Evolutionary conservation across 2,329 filamentous ascomycete genomes (phyloP), one percentile per base, ranked within the genome.

Genomic region (Colletotrichum navitas): DNA sequence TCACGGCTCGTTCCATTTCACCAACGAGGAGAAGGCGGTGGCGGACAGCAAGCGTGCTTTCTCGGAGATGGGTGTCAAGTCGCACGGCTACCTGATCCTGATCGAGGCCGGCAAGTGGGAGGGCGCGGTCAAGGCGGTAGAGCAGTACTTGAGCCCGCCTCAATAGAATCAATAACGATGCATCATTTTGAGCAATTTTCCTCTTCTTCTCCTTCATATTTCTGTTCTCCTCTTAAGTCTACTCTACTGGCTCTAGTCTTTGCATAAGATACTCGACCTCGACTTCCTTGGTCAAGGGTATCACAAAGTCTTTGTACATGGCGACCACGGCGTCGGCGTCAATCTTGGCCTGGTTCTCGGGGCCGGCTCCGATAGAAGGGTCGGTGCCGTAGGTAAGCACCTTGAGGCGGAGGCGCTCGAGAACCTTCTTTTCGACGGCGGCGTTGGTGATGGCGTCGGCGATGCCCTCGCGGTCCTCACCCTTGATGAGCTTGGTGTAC

Each of bases 251-350:
- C 65, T 90, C 89, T 65, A 99, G 84, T 74, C 96, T 89, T 82
- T 98, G 94, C 94, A 99, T 97, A 76, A 99, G 85, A 81, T 99
- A 99, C 77, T 99, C 96, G 12, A 99, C 94, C 85, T 99, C 96
- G 51, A 99, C 95, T 74, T 94, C 92, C 82, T 99, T 99, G n/a
- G 96, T 99, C 80, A 98, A 83, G 0, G 96, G 96, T 76, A 99
- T 99, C 72, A 99, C 95, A 83, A 93, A 93, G 80, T 97, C 89
- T 87, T 90, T 90, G 84, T 97, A 97, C 92, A 97, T 95, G 74
- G 88, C 87, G 63, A 97, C 94, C 32, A 97, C 94, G 1, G 95
- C 95, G 72, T 98, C 94, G 2, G 93, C 93, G 79, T 98, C 91
- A 78, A 99, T 97, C 87, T 98, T 98, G 74, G 85, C 86, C 67